Evolutionary conservation across 1,284 basidiomycete species (phyloP), one percentile per base, ranked within the genome.

Genomic region (Chalciporus sp.): DNA sequence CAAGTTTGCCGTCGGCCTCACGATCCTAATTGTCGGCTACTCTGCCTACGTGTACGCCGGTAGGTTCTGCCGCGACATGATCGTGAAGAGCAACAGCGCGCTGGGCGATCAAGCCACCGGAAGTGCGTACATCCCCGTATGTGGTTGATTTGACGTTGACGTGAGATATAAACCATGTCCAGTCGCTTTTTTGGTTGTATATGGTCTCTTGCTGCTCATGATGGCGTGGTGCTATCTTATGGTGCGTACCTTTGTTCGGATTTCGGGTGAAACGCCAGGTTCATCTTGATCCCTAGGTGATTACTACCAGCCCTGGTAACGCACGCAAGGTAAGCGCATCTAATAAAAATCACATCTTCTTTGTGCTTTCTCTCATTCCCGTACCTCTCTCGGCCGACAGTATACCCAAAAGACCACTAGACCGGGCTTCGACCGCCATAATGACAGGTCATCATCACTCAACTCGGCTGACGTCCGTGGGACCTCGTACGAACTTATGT

Each of bases 41-140:
- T 59, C 76, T 10, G 74, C 75, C 58, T 88, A 88, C 63, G 85
- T 88, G 8, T 82, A 84, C 56, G 74, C 84, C 6, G 86, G 77
- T 1, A 62, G 81, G 49, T 72, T 86, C 11, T 86, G 83, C 60
- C 74, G 75, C n/a, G 80, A 82, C 3, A 82, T 84, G 75, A 73
- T 88, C 16, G 73, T 72, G 49, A 58, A 68, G 31, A 69, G 72
- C 29, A 49, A 54, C 1, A 63, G 61, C 1, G 74, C 78, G 1
- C 64, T 79, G 14, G 77, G 76, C 12, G 73, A 73, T 16, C 67
- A 71, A 47, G 67, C 66, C 0, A 68, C 76, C 46, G 85, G 84
- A 57, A 74, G 84, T 85, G 59, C 68, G 83, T 77, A 5, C 39
- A 42, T 37, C 7, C 31, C 1, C 27, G 28, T 14, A 35, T 42